phyloP scores from a whole-genome alignment of 805 yeast species.

The Sporopachydermia quercuum region DNA sequence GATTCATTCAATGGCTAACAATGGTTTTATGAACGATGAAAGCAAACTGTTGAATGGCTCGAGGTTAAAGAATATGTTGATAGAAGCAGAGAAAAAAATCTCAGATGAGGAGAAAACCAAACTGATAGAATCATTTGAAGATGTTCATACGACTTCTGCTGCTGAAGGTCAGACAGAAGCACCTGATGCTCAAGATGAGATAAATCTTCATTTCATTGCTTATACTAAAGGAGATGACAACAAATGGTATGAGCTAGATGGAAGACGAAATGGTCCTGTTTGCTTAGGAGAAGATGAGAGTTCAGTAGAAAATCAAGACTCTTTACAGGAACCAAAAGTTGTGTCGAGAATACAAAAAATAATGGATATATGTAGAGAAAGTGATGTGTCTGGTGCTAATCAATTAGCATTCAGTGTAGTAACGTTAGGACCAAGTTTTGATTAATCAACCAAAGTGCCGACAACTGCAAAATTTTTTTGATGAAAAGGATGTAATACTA shows the following conservation, averaged over 20 bases:
- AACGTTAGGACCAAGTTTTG: background rate
- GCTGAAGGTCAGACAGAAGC: slow-evolving; percentile 49
- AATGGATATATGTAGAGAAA: slow-evolving; percentile 26
- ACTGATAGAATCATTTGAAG: slow-evolving; percentile 32
- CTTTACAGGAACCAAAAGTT: slow-evolving; percentile 38
- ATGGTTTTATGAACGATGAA: slow-evolving; percentile 18
- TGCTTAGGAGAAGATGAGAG: slow-evolving; percentile 31
- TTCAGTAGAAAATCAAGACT: slow-evolving; percentile 24
- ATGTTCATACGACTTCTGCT: slow-evolving; percentile 23
- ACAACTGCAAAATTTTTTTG: too few relatives aligned
- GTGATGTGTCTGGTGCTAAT: background rate
- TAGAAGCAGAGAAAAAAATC: slow-evolving; percentile 12
- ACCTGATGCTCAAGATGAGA: slow-evolving; percentile 38
- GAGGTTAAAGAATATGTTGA: slow-evolving; percentile 14
- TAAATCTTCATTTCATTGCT: slow-evolving; percentile 65
- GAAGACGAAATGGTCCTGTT: slow-evolving; percentile 67
- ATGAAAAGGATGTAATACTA: too few relatives aligned
- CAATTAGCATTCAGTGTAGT: background rate
- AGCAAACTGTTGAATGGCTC: slow-evolving; percentile 13
- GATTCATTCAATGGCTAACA: slow-evolving; percentile 42
- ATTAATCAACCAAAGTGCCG: too few relatives aligned
- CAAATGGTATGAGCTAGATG: slow-evolving; percentile 74
- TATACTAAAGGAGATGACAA: slow-evolving; percentile 41
- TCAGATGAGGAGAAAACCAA: slow-evolving; percentile 23
- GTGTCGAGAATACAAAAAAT: slow-evolving; percentile 47